These are phyloP conservation scores for Chalaropsis ovoidea DNA, from an alignment of 2,329 filamentous ascomycete genomes.

Conservation along the genomic window DNA sequence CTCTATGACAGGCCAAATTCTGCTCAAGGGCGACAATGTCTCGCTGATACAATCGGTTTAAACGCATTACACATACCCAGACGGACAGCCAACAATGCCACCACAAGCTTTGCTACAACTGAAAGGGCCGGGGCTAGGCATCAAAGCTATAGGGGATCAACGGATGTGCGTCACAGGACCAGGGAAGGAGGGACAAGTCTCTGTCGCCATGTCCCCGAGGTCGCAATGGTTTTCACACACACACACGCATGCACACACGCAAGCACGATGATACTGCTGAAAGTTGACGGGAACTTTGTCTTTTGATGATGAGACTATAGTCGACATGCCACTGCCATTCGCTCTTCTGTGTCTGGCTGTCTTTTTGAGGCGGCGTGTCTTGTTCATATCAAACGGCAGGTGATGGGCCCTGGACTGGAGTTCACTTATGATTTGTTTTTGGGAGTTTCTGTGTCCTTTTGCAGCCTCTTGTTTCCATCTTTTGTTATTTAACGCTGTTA, in stretches of 20 bases:
- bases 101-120: neutral
- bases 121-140: neutral
- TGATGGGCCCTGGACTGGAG: constrained; percentile 3
- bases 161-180: neutral
- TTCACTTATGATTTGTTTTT: constrained; percentile 20
- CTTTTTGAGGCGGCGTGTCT: neutral
- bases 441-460: constrained; percentile 17
- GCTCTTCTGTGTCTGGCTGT: neutral
- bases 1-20: constrained; percentile 58
- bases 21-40: constrained; percentile 82
- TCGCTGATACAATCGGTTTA: constrained; percentile 55
- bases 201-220: neutral
- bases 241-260: too few relatives aligned
- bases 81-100: constrained; percentile 7
- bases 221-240: neutral
- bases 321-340: neutral
- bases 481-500: constrained; percentile 23
- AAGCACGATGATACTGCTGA: neutral
- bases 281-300: neutral
- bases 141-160: neutral
- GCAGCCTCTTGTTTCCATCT: constrained; percentile 20
- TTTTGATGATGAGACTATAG: neutral
- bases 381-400: neutral
- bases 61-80: constrained; percentile 5
- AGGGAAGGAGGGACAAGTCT: neutral